phyloP scores from a whole-genome alignment of 2,329 filamentous ascomycete species.

The Pyrenochaeta sp. region DNA sequence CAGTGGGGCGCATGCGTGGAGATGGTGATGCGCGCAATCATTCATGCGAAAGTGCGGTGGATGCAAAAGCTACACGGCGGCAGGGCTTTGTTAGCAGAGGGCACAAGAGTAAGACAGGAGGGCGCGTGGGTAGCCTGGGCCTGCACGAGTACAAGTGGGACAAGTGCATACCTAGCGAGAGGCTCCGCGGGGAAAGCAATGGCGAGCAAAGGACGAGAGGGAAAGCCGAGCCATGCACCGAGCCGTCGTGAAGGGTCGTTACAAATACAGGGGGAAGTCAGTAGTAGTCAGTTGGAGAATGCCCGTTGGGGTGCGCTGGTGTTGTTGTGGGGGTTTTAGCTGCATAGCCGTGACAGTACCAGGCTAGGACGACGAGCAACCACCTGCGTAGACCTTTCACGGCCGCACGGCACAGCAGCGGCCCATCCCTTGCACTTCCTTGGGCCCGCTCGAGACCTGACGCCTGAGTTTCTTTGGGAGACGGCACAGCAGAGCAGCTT shows the following conservation, averaged over 20 bases:
- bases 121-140: slow-evolving; percentile 23
- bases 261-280: slow-evolving; percentile 28
- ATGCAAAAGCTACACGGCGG: slow-evolving; percentile 18
- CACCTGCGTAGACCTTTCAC: slow-evolving; percentile 18
- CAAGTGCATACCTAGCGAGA: slow-evolving; percentile 31
- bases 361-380: slow-evolving; percentile 6
- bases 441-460: neutral
- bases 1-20: slow-evolving; percentile 32
- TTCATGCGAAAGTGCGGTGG: slow-evolving; percentile 22
- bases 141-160: slow-evolving; percentile 23
- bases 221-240: slow-evolving; percentile 27
- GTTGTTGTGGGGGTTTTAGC: slow-evolving; percentile 16
- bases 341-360: slow-evolving; percentile 14
- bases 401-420: slow-evolving; percentile 4
- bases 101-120: slow-evolving; percentile 16
- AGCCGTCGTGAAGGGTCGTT: slow-evolving; percentile 16
- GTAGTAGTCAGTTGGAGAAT: slow-evolving; percentile 2
- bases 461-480: neutral
- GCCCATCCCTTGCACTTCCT: neutral
- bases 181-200: slow-evolving; percentile 16
- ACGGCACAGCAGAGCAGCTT: neutral
- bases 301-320: slow-evolving; percentile 1
- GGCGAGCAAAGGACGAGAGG: slow-evolving; percentile 18
- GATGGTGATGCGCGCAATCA: slow-evolving; percentile 19
- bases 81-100: slow-evolving; percentile 15